Percentiles rank a stretch among this genome's conserved stretches.
These are phyloP conservation scores for Trametes sp. DNA, from an alignment of 1,284 basidiomycete genomes.

Conservation along the genomic window DNA sequence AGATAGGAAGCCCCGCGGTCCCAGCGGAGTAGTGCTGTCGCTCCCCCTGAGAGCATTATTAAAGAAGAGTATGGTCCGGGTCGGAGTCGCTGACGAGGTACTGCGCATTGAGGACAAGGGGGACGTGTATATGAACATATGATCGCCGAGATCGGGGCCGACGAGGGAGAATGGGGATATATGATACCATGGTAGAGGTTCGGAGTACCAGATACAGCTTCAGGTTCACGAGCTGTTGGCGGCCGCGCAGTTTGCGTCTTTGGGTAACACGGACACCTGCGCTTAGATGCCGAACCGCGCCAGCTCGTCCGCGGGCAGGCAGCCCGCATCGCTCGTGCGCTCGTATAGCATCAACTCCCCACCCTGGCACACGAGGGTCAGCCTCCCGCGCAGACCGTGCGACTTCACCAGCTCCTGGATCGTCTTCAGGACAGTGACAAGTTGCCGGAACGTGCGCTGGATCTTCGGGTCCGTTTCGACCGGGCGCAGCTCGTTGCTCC, in stretches of 20 bases:
- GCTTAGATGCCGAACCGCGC: slow-evolving; percentile 41
- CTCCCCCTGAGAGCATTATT: neutral
- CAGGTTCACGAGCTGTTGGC: neutral
- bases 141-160: slow-evolving; percentile 8
- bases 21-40: neutral
- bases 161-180: neutral
- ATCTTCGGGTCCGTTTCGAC: slow-evolving; percentile 38
- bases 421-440: slow-evolving; percentile 48
- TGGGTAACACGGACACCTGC: no score
- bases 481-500: slow-evolving; percentile 43
- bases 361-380: slow-evolving; percentile 55
- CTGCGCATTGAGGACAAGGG: neutral
- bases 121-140: neutral
- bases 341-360: no score
- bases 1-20: slow-evolving; percentile 5
- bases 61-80: neutral
- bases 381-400: slow-evolving; percentile 50
- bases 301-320: no score
- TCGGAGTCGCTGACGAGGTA: neutral
- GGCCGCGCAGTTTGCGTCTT: no score
- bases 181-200: no score
- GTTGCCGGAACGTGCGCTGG: slow-evolving; percentile 48
- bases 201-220: slow-evolving; percentile 1
- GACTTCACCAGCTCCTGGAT: slow-evolving; percentile 53
- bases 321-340: slow-evolving; percentile 45